A percentile compares a stretch with the other conserved stretches of the same genome.
Evolutionary conservation across 1,284 basidiomycete species (phyloP).

Genomic region (Apiotrichum sp.): DNA sequence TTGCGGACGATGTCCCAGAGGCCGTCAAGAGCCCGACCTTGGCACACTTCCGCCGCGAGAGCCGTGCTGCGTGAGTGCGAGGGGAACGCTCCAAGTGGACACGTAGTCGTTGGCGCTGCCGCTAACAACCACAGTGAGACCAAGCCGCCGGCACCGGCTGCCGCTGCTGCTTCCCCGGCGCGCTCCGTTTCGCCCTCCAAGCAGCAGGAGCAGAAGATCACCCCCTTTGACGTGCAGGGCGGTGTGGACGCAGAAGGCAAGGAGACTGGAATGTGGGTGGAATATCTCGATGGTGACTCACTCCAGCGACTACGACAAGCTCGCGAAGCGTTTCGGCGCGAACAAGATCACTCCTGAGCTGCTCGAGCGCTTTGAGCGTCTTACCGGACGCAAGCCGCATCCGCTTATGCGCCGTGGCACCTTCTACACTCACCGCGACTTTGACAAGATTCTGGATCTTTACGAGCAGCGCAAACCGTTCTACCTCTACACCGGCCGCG

Average conservation of each 20-base stretch:
- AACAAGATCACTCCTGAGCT: constrained; percentile 69
- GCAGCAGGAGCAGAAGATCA: constrained; percentile 71
- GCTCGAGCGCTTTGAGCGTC: constrained; percentile 79
- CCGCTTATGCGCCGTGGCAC: constrained; percentile 82
- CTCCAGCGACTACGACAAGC: constrained; percentile 83
- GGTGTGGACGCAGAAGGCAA: constrained; percentile 82
- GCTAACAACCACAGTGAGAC: background rate
- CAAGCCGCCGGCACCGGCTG: constrained; percentile 16
- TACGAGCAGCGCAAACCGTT: constrained; percentile 97
- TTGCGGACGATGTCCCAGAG: constrained; percentile 45
- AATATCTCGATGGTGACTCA: background rate
- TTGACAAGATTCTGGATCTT: constrained; percentile 87
- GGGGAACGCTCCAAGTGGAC: background rate
- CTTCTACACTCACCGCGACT: constrained; percentile 97
- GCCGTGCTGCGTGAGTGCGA: background rate
- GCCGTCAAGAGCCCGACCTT: constrained; percentile 41
- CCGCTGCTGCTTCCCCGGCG: constrained; percentile 1
- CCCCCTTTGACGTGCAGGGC: constrained; percentile 97
- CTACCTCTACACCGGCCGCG: constrained; percentile 96
- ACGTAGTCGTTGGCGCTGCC: background rate
- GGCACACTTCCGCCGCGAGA: constrained; percentile 40
- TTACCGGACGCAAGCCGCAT: constrained; percentile 90
- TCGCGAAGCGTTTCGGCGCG: constrained; percentile 91
- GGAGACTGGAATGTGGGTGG: constrained; percentile 64
- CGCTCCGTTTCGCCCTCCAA: background rate